Evolutionary conservation across 2,329 filamentous ascomycete genomes (phyloP), one percentile per base, ranked within the genome.

Genomic region (Drechslerella dactyloides): DNA sequence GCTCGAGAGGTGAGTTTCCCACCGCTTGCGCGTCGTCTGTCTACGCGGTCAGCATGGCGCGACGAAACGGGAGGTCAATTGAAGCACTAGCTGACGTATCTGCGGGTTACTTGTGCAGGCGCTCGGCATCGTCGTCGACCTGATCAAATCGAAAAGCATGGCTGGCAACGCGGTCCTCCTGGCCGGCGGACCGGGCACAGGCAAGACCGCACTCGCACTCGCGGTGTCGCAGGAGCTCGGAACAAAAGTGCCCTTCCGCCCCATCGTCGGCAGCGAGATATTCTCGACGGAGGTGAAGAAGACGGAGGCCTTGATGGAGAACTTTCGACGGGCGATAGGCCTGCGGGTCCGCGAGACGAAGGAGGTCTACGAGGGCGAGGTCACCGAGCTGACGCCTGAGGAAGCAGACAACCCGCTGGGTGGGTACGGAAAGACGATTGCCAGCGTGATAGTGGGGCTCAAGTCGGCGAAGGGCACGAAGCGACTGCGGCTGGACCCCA

Each of bases 261-360:
- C 93, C 42, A 97, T 99, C 79, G 94, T 97, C 59, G 94, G 93
- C 77, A 97, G 93, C 83, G 94, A 99, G 81, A 90, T 99, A 77
- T 99, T 97, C 83, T 96, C 91, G 76, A 89, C 93, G 51, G 94
- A 99, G 81, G 93, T 99, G 74, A 99, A 99, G 87, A 99, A 99
- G 87, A 99, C 94, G 55, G 94, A 99, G 81, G 90, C 96, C 75
- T 83, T 99, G 79, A 97, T 97, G 94, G 94, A 99, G 84, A 97
- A 97, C 83, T 99, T 99, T 81, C 87, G 94, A 79, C 86, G 94
- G 79, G 94, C 94, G 69, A 99, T 99, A 80, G 94, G 69, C 19
- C 40, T 99, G 76, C 93, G 96, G 79, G 94, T 99, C 75, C 91
- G 94, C 78, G 94, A 99, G 84, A 97, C 93, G 58, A 99, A 99